Base-by-base conservation (phyloP, 2,329 filamentous ascomycete genomes). In the Knoxdaviesia capensis region DNA sequence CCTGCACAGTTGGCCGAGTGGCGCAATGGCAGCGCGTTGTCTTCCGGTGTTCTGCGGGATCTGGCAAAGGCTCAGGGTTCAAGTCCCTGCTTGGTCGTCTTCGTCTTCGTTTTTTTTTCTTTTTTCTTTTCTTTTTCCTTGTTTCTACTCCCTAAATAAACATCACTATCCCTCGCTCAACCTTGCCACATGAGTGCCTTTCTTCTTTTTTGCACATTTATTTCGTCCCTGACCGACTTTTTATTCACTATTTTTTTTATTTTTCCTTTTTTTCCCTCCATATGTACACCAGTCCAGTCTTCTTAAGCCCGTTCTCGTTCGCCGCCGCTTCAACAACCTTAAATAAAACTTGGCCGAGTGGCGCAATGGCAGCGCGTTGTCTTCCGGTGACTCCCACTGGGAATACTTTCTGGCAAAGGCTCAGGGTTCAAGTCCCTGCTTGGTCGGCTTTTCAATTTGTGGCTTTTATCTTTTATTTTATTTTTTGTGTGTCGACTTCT, bases 11-110 rank as follows among this genome's bases (percentile, higher is more conserved):
- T 34, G 44, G 44, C 44, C 41, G 41, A 45, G 41, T 43, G 41
- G 41, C 44, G 44, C 44, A 45, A 45, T 45, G 44, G 44, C 43
- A 45, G 44, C 44, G 44, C 44, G 44, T 45, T 45, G 44, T 45
- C 44, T 45, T 45, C 44, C 44, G 44, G 44, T 45, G 41, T 7
- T 40, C 34, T 32, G 29, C 37, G 34, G 40, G 32, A 41, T 34
- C 43, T 45, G 44, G 44, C 44, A 45, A 45, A 45, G 44, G 44
- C 44, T 45, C 44, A 45, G 44, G 44, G 44, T 45, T 45, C 41
- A 41, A 45, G 43, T 45, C 43, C 43, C 43, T 45, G 43, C 43
- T 45, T 45, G 41, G 43, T 45, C 43, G 43, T 34, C 20, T 33
- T 41, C 41, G 29, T 28, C 6, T 32, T 11, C 39, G 31, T 34